A percentile compares a stretch with the other conserved stretches of the same genome.
phyloP scores from a whole-genome alignment of 2,329 filamentous ascomycete genomes.

The Monosporascus sp. region DNA sequence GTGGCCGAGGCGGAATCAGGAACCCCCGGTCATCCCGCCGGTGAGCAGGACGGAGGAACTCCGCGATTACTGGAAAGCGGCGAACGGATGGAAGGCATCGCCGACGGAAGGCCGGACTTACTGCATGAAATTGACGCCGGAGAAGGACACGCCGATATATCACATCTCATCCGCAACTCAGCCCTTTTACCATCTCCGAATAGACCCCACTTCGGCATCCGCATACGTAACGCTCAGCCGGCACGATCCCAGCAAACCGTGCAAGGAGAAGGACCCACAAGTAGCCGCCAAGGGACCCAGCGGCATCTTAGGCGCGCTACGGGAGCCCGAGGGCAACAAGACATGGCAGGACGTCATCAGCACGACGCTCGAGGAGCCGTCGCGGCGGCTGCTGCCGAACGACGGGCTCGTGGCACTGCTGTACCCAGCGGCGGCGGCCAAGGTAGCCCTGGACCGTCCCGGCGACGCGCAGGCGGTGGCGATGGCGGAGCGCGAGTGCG shows the following conservation, averaged over 20 bases:
- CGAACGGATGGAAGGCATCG: slow-evolving; percentile 64
- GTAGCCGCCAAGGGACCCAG: slow-evolving; percentile 22
- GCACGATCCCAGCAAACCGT: slow-evolving; percentile 55
- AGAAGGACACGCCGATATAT: slow-evolving; percentile 59
- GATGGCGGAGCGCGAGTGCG: slow-evolving; percentile 64
- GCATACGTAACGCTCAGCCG: slow-evolving; percentile 55
- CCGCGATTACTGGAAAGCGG: slow-evolving; percentile 61
- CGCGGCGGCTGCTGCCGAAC: slow-evolving; percentile 47
- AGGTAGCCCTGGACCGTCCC: slow-evolving; percentile 55
- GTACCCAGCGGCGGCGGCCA: slow-evolving; percentile 60
- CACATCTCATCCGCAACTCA: slow-evolving; percentile 56
- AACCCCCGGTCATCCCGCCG: slow-evolving; percentile 40
- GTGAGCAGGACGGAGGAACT: slow-evolving; percentile 57
- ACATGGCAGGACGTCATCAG: slow-evolving; percentile 53
- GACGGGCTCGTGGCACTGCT: slow-evolving; percentile 63
- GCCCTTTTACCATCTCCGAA: slow-evolving; percentile 61
- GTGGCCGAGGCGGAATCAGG: slow-evolving; percentile 30
- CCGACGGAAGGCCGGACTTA: slow-evolving; percentile 52
- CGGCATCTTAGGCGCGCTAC: slow-evolving; percentile 26
- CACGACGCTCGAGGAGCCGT: slow-evolving; percentile 52
- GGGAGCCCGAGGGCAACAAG: slow-evolving; percentile 32
- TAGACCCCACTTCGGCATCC: slow-evolving; percentile 59
- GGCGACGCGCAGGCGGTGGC: slow-evolving; percentile 53
- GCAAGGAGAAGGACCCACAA: slow-evolving; percentile 37
- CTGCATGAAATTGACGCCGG: slow-evolving; percentile 51